Conservation (phyloP, 2,329 filamentous ascomycete species). For the Scytalidium lignicola region DNA sequence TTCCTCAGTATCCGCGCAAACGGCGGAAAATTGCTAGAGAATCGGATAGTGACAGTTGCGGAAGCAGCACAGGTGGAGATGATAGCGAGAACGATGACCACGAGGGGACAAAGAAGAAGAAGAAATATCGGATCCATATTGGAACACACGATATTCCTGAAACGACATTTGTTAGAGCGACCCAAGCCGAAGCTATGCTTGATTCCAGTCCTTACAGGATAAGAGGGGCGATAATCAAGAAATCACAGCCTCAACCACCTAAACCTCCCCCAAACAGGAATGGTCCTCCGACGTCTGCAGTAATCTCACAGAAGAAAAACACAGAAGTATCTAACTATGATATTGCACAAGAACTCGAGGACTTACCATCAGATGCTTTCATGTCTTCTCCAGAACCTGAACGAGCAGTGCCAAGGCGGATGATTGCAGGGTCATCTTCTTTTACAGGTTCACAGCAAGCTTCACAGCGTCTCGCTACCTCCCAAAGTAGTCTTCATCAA, state of each 20-base stretch:
- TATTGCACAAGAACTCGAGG: conserved; percentile 40
- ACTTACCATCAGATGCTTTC: conserved; percentile 42
- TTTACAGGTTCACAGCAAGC: conserved; percentile 7
- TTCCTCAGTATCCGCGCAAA: conserved; percentile 29
- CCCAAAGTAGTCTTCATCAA: conserved; percentile 26
- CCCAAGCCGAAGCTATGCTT: conserved; percentile 25
- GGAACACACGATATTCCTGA: conserved; percentile 18
- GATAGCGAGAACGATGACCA: conserved; percentile 10
- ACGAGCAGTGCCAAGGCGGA: conserved; percentile 4
- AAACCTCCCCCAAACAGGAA: conserved; percentile 7
- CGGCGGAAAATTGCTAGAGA: conserved; percentile 23
- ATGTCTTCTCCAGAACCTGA: conserved; percentile 24
- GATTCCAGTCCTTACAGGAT: conserved; percentile 45
- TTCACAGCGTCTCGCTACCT: conserved; percentile 19
- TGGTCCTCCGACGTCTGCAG: conserved; percentile 2
- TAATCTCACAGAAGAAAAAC: conserved; percentile 4
- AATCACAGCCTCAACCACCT: conserved; percentile 29
- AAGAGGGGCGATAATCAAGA: conserved; percentile 45
- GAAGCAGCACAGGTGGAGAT: conserved; percentile 1
- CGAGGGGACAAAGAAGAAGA: conserved; percentile 18
- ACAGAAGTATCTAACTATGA: conserved; percentile 24
- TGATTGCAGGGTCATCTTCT: conserved; percentile 17
- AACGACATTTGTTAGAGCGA: conserved; percentile 22
- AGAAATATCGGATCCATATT: conserved; percentile 22
- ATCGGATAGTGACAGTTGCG: background rate